Evolutionary conservation across 352 stramenopile genomes (phyloP), one percentile per base, ranked within the genome.

Genomic region (Phytopythium mirpurense): DNA sequence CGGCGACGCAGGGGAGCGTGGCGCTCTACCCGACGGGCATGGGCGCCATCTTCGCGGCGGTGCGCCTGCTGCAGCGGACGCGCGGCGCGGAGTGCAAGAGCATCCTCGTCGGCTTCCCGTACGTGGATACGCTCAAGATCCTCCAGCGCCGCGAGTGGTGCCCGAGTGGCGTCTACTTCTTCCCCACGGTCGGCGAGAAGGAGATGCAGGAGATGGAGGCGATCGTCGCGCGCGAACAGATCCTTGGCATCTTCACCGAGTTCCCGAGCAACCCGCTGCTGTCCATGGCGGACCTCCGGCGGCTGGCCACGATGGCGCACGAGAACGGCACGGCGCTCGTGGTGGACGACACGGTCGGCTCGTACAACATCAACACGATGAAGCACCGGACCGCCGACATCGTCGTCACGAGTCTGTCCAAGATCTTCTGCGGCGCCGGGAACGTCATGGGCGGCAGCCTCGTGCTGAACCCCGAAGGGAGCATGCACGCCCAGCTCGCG

Each of bases 81-180:
- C 62, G 56, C n/a, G 59, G 55, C 2, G 15, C 59, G 14, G 57
- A 74, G 5, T 55, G 38, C 57, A 85, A 93, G 70, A 78, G 81
- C 43, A 88, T 97, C 53, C 70, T 98, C 7, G 88, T 96, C 55
- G 93, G 90, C 8, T 98, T 98, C 61, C 88, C 93, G 1, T 98
- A 98, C 65, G 65, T 97, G 35, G 93, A 98, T 68, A 96, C 93
- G 8, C 71, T 97, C 46, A 98, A 98, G 72, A 86, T 98, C 49
- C 70, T 93, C 47, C 78, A 86, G 48, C 78, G 90, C 31, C 62
- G 66, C n/a, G 84, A 96, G 67, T 95, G 89, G 71, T 95, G 85
- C 66, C 48, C 71, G 3, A 72, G 65, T 15, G 90, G 90, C 9
- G 85, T 96, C 9, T 72, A 94, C 51, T 98, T 98, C 62, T 97